Evolutionary conservation across 257 asterid genomes (phyloP).

Genomic region (Eucommia ulmoides): DNA sequence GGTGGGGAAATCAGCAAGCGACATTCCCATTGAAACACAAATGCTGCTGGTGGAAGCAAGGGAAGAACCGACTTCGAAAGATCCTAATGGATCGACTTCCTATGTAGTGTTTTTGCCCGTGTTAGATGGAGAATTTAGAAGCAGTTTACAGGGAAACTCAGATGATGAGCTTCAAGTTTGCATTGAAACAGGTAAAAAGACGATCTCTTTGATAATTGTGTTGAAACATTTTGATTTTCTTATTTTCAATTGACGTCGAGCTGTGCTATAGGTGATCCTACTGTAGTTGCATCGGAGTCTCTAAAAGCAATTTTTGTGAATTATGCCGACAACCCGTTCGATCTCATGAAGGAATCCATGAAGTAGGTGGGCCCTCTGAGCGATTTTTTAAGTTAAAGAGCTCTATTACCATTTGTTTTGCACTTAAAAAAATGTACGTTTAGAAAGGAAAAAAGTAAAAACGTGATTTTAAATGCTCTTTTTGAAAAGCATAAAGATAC

Average conservation of each 20-base stretch:
- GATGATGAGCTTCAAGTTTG: slow-evolving; percentile 47
- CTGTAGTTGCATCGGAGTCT: slow-evolving; percentile 17
- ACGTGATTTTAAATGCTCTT: no score
- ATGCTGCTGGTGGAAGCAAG: slow-evolving; percentile 30
- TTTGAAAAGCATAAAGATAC: no score
- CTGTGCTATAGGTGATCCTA: slow-evolving; percentile 25
- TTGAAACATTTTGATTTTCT: background rate
- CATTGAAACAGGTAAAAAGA: slow-evolving; percentile 18
- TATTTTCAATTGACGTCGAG: slow-evolving; percentile 4
- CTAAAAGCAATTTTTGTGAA: slow-evolving; percentile 30
- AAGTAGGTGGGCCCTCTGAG: slow-evolving; percentile 27
- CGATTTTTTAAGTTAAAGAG: background rate
- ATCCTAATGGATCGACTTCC: slow-evolving; percentile 10
- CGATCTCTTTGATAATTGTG: background rate
- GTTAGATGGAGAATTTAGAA: slow-evolving; percentile 32
- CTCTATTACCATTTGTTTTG: background rate
- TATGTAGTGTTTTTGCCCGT: slow-evolving; percentile 32
- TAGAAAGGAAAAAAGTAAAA: no score
- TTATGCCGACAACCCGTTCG: slow-evolving; percentile 29
- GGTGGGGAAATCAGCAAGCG: slow-evolving; percentile 28
- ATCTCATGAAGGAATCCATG: slow-evolving; percentile 40
- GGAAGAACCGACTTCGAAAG: slow-evolving; percentile 9
- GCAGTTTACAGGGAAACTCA: slow-evolving; percentile 52
- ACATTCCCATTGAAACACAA: slow-evolving; percentile 41
- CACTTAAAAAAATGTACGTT: background rate